Evolutionary conservation across 306 rosid genomes (phyloP).

Genomic region (Psophocarpus tetragonolobus): DNA sequence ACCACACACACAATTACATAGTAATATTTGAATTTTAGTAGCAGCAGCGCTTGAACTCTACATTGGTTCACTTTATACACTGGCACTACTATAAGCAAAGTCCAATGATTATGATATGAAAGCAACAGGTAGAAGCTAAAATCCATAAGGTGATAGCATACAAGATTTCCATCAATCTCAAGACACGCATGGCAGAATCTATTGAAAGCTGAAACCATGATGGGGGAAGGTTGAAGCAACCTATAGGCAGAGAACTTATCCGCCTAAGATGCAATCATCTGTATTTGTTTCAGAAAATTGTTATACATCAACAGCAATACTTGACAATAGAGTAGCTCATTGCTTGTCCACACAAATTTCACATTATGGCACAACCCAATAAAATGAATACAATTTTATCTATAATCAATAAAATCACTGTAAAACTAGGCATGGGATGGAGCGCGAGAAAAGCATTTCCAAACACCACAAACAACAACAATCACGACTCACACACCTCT

Average conservation of each 20-base stretch:
- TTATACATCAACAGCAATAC: background rate
- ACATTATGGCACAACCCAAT: slow-evolving; percentile 16
- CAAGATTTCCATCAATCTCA: too few species aligned
- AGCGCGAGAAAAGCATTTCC: background rate
- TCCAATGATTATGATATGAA: too few species aligned
- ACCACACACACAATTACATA: too few species aligned
- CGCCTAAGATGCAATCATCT: background rate
- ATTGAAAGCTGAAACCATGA: slow-evolving; percentile 5
- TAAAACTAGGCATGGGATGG: slow-evolving; percentile 16
- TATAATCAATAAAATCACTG: background rate
- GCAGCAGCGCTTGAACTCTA: too few species aligned
- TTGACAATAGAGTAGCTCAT: background rate
- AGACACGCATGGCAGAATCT: background rate
- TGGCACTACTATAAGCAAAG: too few species aligned
- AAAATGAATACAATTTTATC: background rate
- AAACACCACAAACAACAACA: slow-evolving; percentile 20
- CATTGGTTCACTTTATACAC: too few species aligned
- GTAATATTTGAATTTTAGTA: too few species aligned
- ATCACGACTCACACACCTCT: slow-evolving; percentile 10
- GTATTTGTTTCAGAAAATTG: background rate
- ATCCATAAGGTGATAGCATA: too few species aligned
- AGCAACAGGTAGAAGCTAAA: too few species aligned
- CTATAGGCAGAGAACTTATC: background rate
- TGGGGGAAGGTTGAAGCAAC: background rate
- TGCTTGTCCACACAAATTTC: background rate